Evolutionary conservation across 495 filamentous ascomycete genomes (phyloP), one percentile per base, ranked within the genome.

Genomic region (Aspergillus bertholletiae): DNA sequence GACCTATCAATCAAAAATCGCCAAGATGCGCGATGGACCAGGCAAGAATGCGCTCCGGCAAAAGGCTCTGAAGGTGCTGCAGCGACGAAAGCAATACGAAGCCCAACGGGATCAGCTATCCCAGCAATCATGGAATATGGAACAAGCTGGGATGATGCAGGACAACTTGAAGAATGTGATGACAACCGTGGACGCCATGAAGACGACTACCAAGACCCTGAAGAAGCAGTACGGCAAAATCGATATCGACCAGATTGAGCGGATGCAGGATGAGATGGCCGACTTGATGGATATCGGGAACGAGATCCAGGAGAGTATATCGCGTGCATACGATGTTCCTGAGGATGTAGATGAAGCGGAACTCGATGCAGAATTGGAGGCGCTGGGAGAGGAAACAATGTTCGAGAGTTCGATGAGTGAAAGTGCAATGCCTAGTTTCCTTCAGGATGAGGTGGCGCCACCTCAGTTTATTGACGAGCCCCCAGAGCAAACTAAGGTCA

Each of bases 341-440:
- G 94, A 98, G 67, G 93, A 97, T 66, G 92, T 99, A 52, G 94
- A 99, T 74, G 95, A 99, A 83, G 87, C 88, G 2, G 94, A 99
- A 74, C 74, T 97, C 56, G 94, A 99, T 72, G 95, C 95, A 4
- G 94, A 98, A 75, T 74, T 98, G 59, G 94, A 99, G 75, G 90
- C 92, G 24, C 74, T 99, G 21, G 92, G 93, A 7, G 89, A 92
- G 56, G 94, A 99, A 74, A 84, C 87, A 13, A 87, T 96, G 74
- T 78, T 92, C 53, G 82, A 84, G 56, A 73, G 80, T 41, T 75
- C 74, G 32, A 78, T 83, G 49, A 80, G 77, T 17, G 81, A 83
- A 46, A 77, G 76, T 18, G 83, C 82, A 21, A 75, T 93, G 58
- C 95, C 95, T 8, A 86, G 86, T 56, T 97, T 94, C 73, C 80